These are phyloP conservation scores for Suhomyces panamericanus DNA, from an alignment of 1,139 yeast species.

Conservation along the genomic window DNA sequence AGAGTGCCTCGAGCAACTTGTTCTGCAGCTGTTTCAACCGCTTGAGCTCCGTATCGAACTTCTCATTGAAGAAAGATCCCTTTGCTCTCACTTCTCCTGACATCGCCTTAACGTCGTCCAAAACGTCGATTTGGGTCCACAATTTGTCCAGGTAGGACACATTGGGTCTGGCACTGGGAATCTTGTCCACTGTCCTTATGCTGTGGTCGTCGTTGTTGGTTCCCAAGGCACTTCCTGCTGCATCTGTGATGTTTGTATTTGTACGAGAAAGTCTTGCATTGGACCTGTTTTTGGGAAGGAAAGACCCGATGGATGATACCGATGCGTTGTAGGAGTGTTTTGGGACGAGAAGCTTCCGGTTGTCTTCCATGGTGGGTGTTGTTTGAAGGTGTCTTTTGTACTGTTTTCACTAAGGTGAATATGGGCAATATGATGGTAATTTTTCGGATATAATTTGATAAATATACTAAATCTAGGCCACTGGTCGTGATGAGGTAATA, in stretches of 20 bases:
- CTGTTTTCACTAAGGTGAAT: not conserved
- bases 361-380: slow-evolving; percentile 6
- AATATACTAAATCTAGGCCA: too few species aligned
- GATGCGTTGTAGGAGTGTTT: slow-evolving; percentile 16
- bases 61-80: slow-evolving; percentile 62
- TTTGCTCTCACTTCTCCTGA: slow-evolving; percentile 54
- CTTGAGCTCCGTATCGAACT: slow-evolving; percentile 57
- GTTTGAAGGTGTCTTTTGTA: not conserved
- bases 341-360: slow-evolving; percentile 13
- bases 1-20: slow-evolving; percentile 58
- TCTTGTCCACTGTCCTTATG: slow-evolving; percentile 41
- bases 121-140: slow-evolving; percentile 86
- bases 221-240: slow-evolving; percentile 6
- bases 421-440: too few species aligned
- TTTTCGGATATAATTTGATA: too few species aligned
- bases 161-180: slow-evolving; percentile 51
- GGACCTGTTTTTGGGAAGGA: slow-evolving; percentile 13
- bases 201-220: slow-evolving; percentile 24
- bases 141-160: slow-evolving; percentile 67
- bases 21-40: slow-evolving; percentile 62
- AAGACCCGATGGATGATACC: slow-evolving; percentile 11
- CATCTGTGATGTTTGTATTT: slow-evolving; percentile 27
- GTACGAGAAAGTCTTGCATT: slow-evolving; percentile 27
- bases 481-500: too few species aligned
- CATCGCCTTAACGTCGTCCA: slow-evolving; percentile 75